These are phyloP conservation scores for Rutstroemia sp. DNA, from an alignment of 2,329 filamentous ascomycete genomes.

Conservation along the genomic window DNA sequence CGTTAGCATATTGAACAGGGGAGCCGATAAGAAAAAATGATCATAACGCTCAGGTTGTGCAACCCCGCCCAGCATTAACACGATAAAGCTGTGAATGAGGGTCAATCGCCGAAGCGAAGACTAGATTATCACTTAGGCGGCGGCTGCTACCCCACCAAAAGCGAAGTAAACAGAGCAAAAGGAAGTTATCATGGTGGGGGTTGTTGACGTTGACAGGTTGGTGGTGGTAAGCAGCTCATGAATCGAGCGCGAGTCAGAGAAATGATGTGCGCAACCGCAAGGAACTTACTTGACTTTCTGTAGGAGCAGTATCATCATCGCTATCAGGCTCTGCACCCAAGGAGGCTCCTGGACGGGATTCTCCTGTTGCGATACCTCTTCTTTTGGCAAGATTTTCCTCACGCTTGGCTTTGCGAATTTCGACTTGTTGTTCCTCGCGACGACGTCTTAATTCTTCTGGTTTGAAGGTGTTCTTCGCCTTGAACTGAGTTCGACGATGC, in stretches of 20 bases:
- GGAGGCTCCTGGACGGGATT: conserved; percentile 69
- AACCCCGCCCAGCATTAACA: background rate
- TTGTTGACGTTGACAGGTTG: background rate
- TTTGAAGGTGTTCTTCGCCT: conserved; percentile 99
- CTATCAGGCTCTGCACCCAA: conserved; percentile 88
- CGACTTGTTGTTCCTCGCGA: conserved; percentile 97
- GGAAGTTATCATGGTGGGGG: conserved; percentile 1
- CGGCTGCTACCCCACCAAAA: conserved; percentile 23
- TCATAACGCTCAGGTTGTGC: conserved; percentile 1
- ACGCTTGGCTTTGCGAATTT: conserved; percentile 97
- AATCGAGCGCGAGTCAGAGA: background rate
- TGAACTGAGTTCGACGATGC: conserved; percentile 98
- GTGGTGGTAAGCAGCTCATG: background rate
- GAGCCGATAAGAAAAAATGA: conserved; percentile 5
- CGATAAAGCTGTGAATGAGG: conserved; percentile 10
- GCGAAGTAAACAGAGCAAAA: conserved; percentile 22
- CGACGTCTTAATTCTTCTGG: conserved; percentile 96
- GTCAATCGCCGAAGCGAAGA: conserved; percentile 25
- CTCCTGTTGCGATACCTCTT: conserved; percentile 81
- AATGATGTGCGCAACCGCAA: conserved; percentile 9
- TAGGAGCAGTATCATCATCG: conserved; percentile 92
- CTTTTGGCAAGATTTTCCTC: conserved; percentile 99
- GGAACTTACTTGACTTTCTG: conserved; percentile 86
- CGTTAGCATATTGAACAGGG: conserved; percentile 15
- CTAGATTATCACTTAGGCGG: conserved; percentile 18